Base-by-base conservation (phyloP, 768 basidiomycete species). In the Collybia nuda region DNA sequence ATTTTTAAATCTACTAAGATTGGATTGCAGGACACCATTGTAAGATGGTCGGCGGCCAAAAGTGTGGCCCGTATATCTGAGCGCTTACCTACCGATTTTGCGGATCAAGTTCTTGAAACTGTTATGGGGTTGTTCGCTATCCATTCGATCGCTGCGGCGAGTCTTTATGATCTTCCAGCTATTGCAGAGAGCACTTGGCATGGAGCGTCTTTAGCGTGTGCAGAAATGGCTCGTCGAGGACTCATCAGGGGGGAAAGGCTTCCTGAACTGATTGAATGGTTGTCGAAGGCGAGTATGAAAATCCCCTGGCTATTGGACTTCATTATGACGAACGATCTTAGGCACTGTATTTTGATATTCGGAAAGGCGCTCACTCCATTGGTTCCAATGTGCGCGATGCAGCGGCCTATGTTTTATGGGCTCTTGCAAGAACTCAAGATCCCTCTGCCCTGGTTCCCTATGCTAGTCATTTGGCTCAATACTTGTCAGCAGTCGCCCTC, bases 331-430 rank as follows among this genome's bases (percentile, higher is more conserved):
- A 21, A 48, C 42, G 47, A 17, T 51, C 26, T 32, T 61, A 97
- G 93, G 96, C 91, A 5, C 70, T 98, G 21, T 88, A 85, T 57
- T 98, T 97, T 63, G 96, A 98, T 67, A 78, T 97, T 35, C 84
- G 90, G 0, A 91, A 92, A 68, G 92, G 92, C 32, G 81, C 93
- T 0, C 94, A 97, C 66, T 95, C 94, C 0, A 85, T 98, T 47
- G 97, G 97, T 7, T 88, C 94, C 6, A 93, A 85, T 55, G 95
- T 98, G 37, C 87, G 97, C 28, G 97, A 99, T 65, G 90, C 95
- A 11, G 90, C 95, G 24, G 81, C 93, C 23, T 99, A 98, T 69
- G 91, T 93, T 15, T 67, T 97, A 4, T 99, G 97, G 97, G 89
- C 96, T 9, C 73, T 98, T 49, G 92, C 96, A 11, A 81, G 96